Evolutionary conservation across 2,329 filamentous ascomycete species (phyloP).

Genomic region (Tympanopsis confertula): DNA sequence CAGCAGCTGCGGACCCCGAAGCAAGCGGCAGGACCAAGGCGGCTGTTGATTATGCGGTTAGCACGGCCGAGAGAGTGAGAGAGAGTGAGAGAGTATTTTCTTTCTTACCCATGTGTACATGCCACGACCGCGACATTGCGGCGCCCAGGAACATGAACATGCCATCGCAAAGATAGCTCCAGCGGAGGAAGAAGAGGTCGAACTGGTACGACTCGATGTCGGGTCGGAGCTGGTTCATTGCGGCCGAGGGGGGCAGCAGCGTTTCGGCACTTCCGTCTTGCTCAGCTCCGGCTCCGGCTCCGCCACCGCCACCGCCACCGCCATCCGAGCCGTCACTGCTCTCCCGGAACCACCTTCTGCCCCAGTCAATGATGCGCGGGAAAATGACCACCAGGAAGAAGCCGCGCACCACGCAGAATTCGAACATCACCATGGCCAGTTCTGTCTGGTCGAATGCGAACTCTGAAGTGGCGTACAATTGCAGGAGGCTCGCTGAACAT

Average conservation of each 20-base stretch:
- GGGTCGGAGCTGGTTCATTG: slow-evolving; percentile 14
- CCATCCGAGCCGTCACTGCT: slow-evolving; percentile 4
- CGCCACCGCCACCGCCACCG: background rate
- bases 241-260: slow-evolving; percentile 19
- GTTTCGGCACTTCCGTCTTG: slow-evolving; percentile 23
- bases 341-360: slow-evolving; percentile 21
- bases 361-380: slow-evolving; percentile 36
- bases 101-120: slow-evolving; percentile 48
- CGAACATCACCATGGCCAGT: slow-evolving; percentile 45
- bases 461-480: slow-evolving; percentile 43
- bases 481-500: slow-evolving; percentile 24
- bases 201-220: slow-evolving; percentile 42
- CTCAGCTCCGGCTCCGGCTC: slow-evolving; percentile 3
- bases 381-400: slow-evolving; percentile 43
- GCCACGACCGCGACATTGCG: slow-evolving; percentile 52
- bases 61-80: background rate
- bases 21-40: slow-evolving; percentile 55
- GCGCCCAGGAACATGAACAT: slow-evolving; percentile 49
- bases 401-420: slow-evolving; percentile 39
- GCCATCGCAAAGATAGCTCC: slow-evolving; percentile 54
- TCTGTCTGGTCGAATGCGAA: slow-evolving; percentile 42
- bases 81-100: background rate
- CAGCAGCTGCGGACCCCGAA: slow-evolving; percentile 56
- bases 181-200: slow-evolving; percentile 56
- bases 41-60: slow-evolving; percentile 20